A percentile compares a stretch with the other conserved stretches of the same genome.
Evolutionary conservation across 2,329 filamentous ascomycete genomes (phyloP).

Genomic region (Trichophyton simii): DNA sequence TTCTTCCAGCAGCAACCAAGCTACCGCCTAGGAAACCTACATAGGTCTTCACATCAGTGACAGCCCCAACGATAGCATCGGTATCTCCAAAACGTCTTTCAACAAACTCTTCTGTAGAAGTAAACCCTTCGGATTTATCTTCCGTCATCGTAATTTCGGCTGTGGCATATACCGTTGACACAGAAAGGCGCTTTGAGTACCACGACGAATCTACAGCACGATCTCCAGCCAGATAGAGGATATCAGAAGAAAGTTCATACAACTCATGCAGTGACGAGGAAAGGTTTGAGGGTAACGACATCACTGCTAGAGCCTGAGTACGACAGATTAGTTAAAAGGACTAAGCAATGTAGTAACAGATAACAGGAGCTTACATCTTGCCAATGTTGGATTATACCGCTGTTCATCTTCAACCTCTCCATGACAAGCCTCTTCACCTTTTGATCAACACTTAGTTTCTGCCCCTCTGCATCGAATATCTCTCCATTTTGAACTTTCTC

Average conservation of each 20-base stretch:
- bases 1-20: conserved; percentile 69
- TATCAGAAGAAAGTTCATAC: conserved; percentile 74
- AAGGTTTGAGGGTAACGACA: conserved; percentile 73
- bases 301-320: conserved; percentile 66
- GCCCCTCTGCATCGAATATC: conserved; percentile 6
- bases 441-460: conserved; percentile 40
- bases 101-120: conserved; percentile 68
- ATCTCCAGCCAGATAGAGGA: conserved; percentile 78
- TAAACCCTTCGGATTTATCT: conserved; percentile 60
- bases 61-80: conserved; percentile 47
- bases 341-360: not conserved
- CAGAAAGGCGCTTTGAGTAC: conserved; percentile 61
- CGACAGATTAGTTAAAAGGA: not conserved
- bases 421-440: conserved; percentile 62
- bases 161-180: conserved; percentile 58
- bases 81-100: conserved; percentile 61
- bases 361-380: conserved; percentile 55
- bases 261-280: conserved; percentile 67
- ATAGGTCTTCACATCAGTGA: conserved; percentile 60
- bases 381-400: conserved; percentile 61
- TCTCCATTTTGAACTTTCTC: conserved; percentile 18
- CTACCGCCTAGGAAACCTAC: conserved; percentile 68
- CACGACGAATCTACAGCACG: conserved; percentile 68
- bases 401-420: conserved; percentile 65
- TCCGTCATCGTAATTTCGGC: conserved; percentile 91